These are phyloP conservation scores for Schoenoplectus triqueter DNA, from an alignment of 202 grass and related monocot genomes.

Conservation along the genomic window DNA sequence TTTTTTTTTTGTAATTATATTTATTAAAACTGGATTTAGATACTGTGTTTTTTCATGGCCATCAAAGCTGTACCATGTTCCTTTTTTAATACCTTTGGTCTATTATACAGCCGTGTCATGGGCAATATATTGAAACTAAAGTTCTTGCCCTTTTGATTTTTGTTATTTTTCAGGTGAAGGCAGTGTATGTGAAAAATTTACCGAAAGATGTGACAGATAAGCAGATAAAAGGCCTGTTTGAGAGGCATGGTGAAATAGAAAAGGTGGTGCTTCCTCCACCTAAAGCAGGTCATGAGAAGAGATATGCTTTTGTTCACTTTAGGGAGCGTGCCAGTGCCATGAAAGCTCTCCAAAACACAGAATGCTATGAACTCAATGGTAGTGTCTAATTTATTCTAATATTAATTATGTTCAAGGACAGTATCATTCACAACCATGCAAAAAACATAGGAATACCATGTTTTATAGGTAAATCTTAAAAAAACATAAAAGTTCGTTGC, in stretches of 20 bases:
- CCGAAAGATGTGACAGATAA: conserved; percentile 75
- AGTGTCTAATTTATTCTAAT: conserved; percentile 37
- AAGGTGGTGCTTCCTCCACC: conserved; percentile 83
- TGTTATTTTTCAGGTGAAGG: conserved; percentile 62
- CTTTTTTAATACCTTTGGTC: neutral
- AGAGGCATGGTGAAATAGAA: conserved; percentile 78
- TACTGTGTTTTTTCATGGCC: neutral
- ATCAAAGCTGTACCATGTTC: neutral
- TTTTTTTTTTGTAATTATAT: neutral
- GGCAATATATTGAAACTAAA: conserved; percentile 5
- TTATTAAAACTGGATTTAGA: conserved; percentile 15
- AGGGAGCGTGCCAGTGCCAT: conserved; percentile 71
- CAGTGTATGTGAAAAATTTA: conserved; percentile 95
- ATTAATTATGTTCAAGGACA: conserved; percentile 12
- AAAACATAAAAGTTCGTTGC: neutral
- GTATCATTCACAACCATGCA: neutral
- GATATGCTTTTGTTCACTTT: conserved; percentile 97
- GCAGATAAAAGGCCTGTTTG: conserved; percentile 73
- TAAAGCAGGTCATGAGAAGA: conserved; percentile 85
- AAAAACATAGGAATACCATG: neutral
- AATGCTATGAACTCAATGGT: conserved; percentile 88
- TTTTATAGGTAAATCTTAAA: neutral
- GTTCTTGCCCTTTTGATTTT: neutral
- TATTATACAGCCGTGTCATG: neutral
- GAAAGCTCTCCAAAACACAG: conserved; percentile 72